Base-by-base conservation (phyloP, 78 protist species). In the Dictyostelium purpureum region DNA sequence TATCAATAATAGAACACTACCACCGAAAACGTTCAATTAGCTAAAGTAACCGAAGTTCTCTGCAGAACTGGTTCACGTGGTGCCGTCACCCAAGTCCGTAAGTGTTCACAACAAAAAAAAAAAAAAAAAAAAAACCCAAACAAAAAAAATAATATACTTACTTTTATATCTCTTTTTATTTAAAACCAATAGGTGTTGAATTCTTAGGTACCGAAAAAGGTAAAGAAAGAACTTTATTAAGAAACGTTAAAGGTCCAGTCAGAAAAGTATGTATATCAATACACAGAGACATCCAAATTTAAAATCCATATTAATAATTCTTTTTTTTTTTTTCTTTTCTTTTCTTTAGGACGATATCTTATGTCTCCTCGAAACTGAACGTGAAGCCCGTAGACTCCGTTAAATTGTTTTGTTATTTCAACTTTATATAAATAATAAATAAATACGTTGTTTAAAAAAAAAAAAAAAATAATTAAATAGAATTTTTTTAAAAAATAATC, bases 41-140 rank as follows among this genome's bases (percentile, higher is more conserved):
- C 97, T 7, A 85, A 59, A 51, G 98, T 97, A 4, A 90, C 90
- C 18, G 94, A 93, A 81, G 93, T 97, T 47, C 63, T 96, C 66
- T 95, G 96, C 94, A 87, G 98, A 40, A 97, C 98, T 49, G 98
- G 98, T 59, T 95, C 97, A 28, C 94, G 97, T 14, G 98, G 98
- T 78, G 96, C 95, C 43, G 97, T 97, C 79, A 91, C 97, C 18
- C 98, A 97, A 91, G 98, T 97, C 75, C 96, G 98, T 71, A n/a
- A n/a, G n/a, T n/a, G n/a, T n/a, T n/a, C n/a, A n/a, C n/a, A n/a
- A n/a, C n/a, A n/a, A n/a, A n/a, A n/a, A n/a, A n/a, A n/a, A n/a
- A n/a, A n/a, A n/a, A n/a, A n/a, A n/a, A n/a, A n/a, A n/a, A n/a
- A n/a, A n/a, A n/a, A n/a, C n/a, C n/a, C n/a, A n/a, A n/a, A n/a